Percentiles rank a stretch among this genome's conserved stretches.
phyloP scores from a whole-genome alignment of 83 land plant genomes.

The Diphasiastrum complanatum region DNA sequence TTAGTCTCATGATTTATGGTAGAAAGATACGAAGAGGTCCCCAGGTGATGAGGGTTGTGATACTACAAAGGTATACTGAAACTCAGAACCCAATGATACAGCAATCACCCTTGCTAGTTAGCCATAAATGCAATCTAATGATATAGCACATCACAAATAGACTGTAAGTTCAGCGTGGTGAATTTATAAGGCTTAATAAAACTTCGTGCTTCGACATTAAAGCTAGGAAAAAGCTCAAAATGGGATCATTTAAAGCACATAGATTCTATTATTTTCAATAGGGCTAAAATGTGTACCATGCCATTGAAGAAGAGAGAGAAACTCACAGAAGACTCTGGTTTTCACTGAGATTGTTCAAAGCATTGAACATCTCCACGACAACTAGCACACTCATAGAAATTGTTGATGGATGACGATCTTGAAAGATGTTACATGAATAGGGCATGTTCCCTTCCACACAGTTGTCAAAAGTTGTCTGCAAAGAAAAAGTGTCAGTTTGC shows the following conservation, averaged over 20 bases:
- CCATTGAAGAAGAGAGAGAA: neutral
- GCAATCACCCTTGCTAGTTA: no score
- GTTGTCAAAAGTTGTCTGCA: conserved; percentile 81
- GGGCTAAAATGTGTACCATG: neutral
- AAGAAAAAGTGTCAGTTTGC: neutral
- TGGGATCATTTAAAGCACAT: neutral
- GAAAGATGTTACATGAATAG: conserved; percentile 81
- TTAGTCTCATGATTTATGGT: no score
- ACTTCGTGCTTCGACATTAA: neutral
- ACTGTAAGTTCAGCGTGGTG: neutral
- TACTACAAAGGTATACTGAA: no score
- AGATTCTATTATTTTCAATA: neutral
- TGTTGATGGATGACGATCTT: conserved; percentile 89
- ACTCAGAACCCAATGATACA: no score
- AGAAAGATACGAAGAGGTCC: no score
- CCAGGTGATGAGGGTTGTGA: no score
- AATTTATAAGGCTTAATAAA: neutral
- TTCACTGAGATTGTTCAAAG: conserved; percentile 95
- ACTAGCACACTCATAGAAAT: conserved; percentile 98
- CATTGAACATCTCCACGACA: conserved; percentile 99
- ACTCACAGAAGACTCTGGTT: conserved; percentile 93
- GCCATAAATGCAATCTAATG: no score
- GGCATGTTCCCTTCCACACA: conserved; percentile 62
- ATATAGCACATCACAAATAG: no score
- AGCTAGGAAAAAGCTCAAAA: neutral